Evolutionary conservation across 2,329 filamentous ascomycete species (phyloP).

Genomic region (Macroventuria anomochaeta): DNA sequence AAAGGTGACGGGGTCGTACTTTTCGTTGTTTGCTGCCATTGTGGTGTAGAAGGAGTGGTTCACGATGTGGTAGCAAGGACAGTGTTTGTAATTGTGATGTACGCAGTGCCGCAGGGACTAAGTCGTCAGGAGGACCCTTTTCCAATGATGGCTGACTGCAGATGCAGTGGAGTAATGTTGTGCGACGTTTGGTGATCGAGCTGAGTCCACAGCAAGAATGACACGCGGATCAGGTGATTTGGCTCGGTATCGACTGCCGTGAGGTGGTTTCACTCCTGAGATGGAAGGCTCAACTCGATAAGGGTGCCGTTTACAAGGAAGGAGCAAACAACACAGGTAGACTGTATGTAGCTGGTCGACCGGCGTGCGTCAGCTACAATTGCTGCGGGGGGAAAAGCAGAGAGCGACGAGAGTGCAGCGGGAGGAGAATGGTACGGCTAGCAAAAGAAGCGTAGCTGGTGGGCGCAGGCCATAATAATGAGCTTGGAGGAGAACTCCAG

Average conservation of each 20-base stretch:
- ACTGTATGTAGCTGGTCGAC: conserved; percentile 22
- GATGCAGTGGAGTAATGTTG: conserved; percentile 23
- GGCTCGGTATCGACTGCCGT: conserved; percentile 4
- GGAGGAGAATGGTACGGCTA: conserved; percentile 9
- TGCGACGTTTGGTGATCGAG: conserved; percentile 19
- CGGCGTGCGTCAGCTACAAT: conserved; percentile 25
- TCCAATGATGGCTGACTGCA: conserved; percentile 18
- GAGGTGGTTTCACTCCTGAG: conserved; percentile 6
- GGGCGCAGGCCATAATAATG: conserved; percentile 23
- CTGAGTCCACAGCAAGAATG: conserved; percentile 22
- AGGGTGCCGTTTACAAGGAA: conserved; percentile 16
- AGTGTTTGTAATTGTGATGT: conserved; percentile 15
- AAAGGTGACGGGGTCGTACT: conserved; percentile 49
- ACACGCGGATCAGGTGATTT: conserved; percentile 21
- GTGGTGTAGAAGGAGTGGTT: conserved; percentile 24
- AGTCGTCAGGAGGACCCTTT: conserved; percentile 21
- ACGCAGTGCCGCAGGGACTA: conserved; percentile 14
- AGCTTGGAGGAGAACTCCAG: conserved; percentile 21
- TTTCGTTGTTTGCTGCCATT: conserved; percentile 40
- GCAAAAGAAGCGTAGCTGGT: conserved; percentile 19
- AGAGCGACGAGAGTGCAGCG: conserved; percentile 19
- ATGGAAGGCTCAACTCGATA: conserved; percentile 4
- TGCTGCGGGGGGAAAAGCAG: conserved; percentile 18
- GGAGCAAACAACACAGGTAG: conserved; percentile 18
- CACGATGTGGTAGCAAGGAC: conserved; percentile 9